Conservation (phyloP, 1,139 yeast genomes). For the Debaryomycetaceae sp. region DNA sequence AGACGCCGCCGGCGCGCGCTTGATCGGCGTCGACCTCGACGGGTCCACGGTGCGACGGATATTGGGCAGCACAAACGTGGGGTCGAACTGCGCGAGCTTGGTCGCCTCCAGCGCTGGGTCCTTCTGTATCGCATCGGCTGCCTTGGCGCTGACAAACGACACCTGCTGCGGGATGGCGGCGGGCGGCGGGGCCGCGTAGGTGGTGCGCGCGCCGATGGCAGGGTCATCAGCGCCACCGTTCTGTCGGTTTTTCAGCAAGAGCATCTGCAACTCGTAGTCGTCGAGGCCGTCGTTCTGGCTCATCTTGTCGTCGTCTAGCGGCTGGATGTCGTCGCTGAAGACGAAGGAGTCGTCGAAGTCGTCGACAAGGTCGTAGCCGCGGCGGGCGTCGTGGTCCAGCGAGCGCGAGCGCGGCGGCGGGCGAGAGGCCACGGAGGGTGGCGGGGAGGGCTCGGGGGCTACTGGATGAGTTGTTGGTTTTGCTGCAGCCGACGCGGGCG, state of each 20-base stretch:
- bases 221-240: slow-evolving; percentile 11
- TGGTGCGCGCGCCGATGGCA: slow-evolving; percentile 8
- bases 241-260: slow-evolving; percentile 15
- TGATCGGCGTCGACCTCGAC: slow-evolving; percentile 54
- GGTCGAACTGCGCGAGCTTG: slow-evolving; percentile 40
- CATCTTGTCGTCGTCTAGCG: slow-evolving; percentile 26
- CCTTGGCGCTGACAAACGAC: slow-evolving; percentile 56
- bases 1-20: slow-evolving; percentile 23
- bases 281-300: slow-evolving; percentile 23
- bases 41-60: slow-evolving; percentile 56
- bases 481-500: not conserved
- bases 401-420: too few species aligned
- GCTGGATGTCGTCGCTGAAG: slow-evolving; percentile 58
- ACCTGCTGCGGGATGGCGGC: slow-evolving; percentile 17
- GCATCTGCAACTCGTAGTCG: slow-evolving; percentile 26
- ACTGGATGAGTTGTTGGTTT: slow-evolving; percentile 3
- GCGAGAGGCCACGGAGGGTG: too few species aligned
- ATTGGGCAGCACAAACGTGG: slow-evolving; percentile 47
- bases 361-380: slow-evolving; percentile 24
- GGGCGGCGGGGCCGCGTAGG: slow-evolving; percentile 4
- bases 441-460: slow-evolving; percentile 12
- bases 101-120: slow-evolving; percentile 29
- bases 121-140: slow-evolving; percentile 48
- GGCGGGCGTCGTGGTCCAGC: too few species aligned
- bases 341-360: slow-evolving; percentile 62